Conservation (phyloP, 2,329 filamentous ascomycete species). For the Nectriaceae sp. region DNA sequence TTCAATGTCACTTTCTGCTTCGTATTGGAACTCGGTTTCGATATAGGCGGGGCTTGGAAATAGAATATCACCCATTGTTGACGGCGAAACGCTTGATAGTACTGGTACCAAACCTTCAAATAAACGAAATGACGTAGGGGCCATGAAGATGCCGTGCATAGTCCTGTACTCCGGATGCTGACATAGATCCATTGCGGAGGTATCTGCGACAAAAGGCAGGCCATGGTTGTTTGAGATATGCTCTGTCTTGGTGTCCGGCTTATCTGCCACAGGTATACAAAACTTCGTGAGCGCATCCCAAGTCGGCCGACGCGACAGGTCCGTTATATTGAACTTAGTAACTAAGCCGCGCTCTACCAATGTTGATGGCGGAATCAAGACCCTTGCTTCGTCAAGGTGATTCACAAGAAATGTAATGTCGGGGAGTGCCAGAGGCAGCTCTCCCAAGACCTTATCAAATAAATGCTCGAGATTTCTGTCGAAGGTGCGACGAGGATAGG, state of each 20-base stretch:
- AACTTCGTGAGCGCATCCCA: slow-evolving; percentile 35
- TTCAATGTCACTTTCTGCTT: slow-evolving; percentile 38
- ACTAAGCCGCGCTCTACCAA: not conserved
- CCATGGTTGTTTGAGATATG: slow-evolving; percentile 22
- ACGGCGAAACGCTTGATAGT: slow-evolving; percentile 45
- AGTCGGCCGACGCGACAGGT: slow-evolving; percentile 29
- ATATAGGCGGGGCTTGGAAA: slow-evolving; percentile 53
- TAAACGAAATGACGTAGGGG: slow-evolving; percentile 44
- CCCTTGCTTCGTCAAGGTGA: slow-evolving; percentile 49
- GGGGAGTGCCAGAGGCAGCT: slow-evolving; percentile 29
- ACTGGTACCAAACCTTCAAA: slow-evolving; percentile 46
- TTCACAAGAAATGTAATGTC: slow-evolving; percentile 48
- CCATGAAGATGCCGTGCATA: slow-evolving; percentile 47
- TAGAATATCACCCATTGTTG: slow-evolving; percentile 53
- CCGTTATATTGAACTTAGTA: slow-evolving; percentile 17
- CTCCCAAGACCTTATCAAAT: slow-evolving; percentile 34
- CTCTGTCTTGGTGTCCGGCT: not conserved
- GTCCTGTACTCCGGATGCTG: slow-evolving; percentile 43
- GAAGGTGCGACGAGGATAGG: slow-evolving; percentile 32
- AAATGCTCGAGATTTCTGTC: slow-evolving; percentile 35
- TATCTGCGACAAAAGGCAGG: slow-evolving; percentile 40
- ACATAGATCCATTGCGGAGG: slow-evolving; percentile 41
- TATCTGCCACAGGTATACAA: slow-evolving; percentile 20
- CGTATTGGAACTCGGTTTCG: slow-evolving; percentile 44
- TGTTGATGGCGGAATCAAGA: slow-evolving; percentile 32